Evolutionary conservation across 2,329 filamentous ascomycete species (phyloP), one percentile per base, ranked within the genome.

Genomic region (Orbilia javanica): DNA sequence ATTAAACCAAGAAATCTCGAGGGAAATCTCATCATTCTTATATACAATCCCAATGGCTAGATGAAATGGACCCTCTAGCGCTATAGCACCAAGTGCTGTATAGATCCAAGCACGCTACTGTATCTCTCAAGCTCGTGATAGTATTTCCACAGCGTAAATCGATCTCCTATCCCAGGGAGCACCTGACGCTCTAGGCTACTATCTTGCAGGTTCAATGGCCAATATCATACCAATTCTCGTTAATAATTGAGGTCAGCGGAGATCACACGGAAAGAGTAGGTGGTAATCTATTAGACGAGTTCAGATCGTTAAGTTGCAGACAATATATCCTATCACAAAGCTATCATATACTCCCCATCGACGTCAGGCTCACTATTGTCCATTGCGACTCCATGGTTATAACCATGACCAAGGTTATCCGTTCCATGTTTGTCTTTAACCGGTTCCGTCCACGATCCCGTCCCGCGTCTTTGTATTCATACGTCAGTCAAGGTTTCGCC

Each of bases 131-230:
- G n/a, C 25, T 31, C 27, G 42, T 18, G 10, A 34, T 18, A 29
- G 4, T 18, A 46, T 15, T 50, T 13, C 8, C 1, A 22, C 8
- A n/a, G 5, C 13, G 6, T 18, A 65, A 50, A 11, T n/a, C n/a
- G n/a, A n/a, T 7, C 15, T 25, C 15, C 22, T 11, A 34, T 22
- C n/a, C 48, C 22, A 34, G 15, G 3, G 5, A 44, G 18, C 57
- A 77, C 57, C 55, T 70, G 48, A 70, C 48, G 13, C 22, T 62
- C 48, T 70, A 77, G 72, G 72, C 72, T 70, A 75, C 71, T 42
- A 57, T 70, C 18, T 25, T 25, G 29, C 25, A 27, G 53, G 39
- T 52, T 27, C 52, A 20, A 34, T 57, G 20, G 34, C n/a, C 34
- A 66, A 36, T 69, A 29, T 13, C 1, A 27, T 31, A 15, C 29